Base-by-base conservation (phyloP, 179 eudicot species). In the Beta lomatogona region DNA sequence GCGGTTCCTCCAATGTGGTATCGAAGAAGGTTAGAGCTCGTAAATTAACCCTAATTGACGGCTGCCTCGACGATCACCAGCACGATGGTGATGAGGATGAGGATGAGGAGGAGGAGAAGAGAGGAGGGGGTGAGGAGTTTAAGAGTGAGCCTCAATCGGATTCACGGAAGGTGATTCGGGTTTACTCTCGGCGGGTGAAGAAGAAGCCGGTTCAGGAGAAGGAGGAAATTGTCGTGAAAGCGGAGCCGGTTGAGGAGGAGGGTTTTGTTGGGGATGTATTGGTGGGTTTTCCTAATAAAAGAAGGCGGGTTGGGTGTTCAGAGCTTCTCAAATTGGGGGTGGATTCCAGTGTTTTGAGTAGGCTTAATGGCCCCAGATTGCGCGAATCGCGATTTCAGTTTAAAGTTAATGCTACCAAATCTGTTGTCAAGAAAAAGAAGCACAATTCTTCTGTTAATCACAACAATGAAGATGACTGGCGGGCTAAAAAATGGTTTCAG, bases 11-110 rank as follows among this genome's bases (percentile, higher is more conserved):
- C 45, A 77, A 81, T 73, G 83, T 88, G 65, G 82, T 83, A 46
- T 91, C 94, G 6, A 92, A 91, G 82, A 94, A 92, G 86, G 90
- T 92, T 6, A 86, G 89, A 64, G 97, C 93, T 65, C 86, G 91
- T 0, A 88, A 87, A 59, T 80, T 88, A 5, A 72, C 79, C 44
- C 74, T 63, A 45, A 67, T 58, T 9, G 83, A 54, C 25, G 80
- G 22, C 19, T 41, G 55, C 31, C 22, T 21, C 13, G 79, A 60
- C 21, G 64, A 68, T 9, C 21, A 46, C 14, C 25, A 54, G 1
- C 50, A 81, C 18, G 8, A 8, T 41, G 15, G 8, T 21, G 53
- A 46, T 4, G 61, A 77, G 58, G 55, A 28, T 1, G 31, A 28
- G 31, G n/a, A n/a, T n/a, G 31, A 28, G 31, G 31, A 50, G 11